phyloP scores from a whole-genome alignment of 2,329 filamentous ascomycete genomes.

The Aspergillus candidus region DNA sequence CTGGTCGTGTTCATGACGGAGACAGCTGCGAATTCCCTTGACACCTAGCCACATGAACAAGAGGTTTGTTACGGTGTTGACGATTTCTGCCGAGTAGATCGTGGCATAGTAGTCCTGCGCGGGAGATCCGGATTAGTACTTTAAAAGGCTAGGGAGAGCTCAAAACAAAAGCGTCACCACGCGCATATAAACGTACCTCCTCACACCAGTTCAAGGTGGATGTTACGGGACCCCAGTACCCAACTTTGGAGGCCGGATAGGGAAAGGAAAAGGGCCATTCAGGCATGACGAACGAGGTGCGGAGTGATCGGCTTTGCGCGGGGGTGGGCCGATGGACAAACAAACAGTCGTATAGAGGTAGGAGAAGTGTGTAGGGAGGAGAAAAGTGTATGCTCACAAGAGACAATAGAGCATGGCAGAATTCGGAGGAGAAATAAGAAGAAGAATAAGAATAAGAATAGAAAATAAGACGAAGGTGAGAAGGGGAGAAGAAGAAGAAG shows the following conservation, averaged over 20 bases:
- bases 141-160: not conserved
- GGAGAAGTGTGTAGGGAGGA: constrained; percentile 2
- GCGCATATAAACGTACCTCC: constrained; percentile 49
- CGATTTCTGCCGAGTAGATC: constrained; percentile 67
- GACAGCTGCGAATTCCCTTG: constrained; percentile 68
- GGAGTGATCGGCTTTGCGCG: constrained; percentile 7
- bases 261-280: constrained; percentile 28
- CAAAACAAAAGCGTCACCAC: not conserved
- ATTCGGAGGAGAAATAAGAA: too few species aligned
- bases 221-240: constrained; percentile 65
- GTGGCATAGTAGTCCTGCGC: constrained; percentile 68
- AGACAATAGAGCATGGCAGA: too few species aligned
- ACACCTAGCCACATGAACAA: constrained; percentile 73
- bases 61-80: constrained; percentile 76
- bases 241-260: constrained; percentile 45
- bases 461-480: too few species aligned
- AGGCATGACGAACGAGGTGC: constrained; percentile 19
- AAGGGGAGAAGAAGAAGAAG: not conserved
- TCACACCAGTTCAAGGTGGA: constrained; percentile 75
- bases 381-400: not conserved
- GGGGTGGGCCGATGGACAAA: not conserved
- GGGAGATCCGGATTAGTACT: constrained; percentile 6
- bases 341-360: not conserved
- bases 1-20: constrained; percentile 63
- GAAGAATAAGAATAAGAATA: too few species aligned